phyloP scores from a whole-genome alignment of 176 grass and related monocot genomes.

The Rhynchospora tenuis region DNA sequence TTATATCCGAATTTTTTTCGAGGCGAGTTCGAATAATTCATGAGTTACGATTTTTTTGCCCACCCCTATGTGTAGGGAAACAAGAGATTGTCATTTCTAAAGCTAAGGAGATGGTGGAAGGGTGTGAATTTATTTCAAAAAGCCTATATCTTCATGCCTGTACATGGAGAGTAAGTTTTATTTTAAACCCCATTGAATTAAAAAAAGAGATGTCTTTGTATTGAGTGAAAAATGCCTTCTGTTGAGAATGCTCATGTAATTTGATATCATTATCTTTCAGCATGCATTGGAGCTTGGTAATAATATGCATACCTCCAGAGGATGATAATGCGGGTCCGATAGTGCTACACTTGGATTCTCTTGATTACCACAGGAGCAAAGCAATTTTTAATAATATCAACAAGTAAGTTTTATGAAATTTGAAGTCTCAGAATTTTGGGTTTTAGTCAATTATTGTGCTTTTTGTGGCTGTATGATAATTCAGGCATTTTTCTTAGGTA shows the following conservation, averaged over 20 bases:
- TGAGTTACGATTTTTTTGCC: no score
- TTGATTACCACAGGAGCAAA: conserved; percentile 70
- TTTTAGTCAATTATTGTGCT: background rate
- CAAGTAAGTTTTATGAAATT: conserved; percentile 35
- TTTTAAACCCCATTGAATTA: conserved; percentile 11
- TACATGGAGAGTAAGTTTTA: conserved; percentile 79
- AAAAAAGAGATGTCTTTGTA: background rate
- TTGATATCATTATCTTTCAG: conserved; percentile 34
- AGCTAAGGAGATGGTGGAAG: conserved; percentile 97
- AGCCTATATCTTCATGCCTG: conserved; percentile 75
- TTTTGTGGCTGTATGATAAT: conserved; percentile 4
- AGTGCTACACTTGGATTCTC: conserved; percentile 98
- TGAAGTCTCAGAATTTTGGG: conserved; percentile 1
- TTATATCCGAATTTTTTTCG: no score
- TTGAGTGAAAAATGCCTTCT: conserved; percentile 10
- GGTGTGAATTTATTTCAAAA: conserved; percentile 75
- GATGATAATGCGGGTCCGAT: conserved; percentile 63
- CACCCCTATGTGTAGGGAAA: conserved; percentile 50
- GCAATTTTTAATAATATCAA: conserved; percentile 51
- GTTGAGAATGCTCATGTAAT: conserved; percentile 7
- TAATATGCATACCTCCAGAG: conserved; percentile 84
- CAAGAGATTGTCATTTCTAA: conserved; percentile 50
- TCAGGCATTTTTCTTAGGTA: conserved; percentile 35
- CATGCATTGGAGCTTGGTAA: conserved; percentile 83
- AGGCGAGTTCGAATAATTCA: no score